A percentile compares a stretch with the other conserved stretches of the same genome.
Evolutionary conservation across 2,329 filamentous ascomycete species (phyloP).

Genomic region (Ophiostoma pallidulum): DNA sequence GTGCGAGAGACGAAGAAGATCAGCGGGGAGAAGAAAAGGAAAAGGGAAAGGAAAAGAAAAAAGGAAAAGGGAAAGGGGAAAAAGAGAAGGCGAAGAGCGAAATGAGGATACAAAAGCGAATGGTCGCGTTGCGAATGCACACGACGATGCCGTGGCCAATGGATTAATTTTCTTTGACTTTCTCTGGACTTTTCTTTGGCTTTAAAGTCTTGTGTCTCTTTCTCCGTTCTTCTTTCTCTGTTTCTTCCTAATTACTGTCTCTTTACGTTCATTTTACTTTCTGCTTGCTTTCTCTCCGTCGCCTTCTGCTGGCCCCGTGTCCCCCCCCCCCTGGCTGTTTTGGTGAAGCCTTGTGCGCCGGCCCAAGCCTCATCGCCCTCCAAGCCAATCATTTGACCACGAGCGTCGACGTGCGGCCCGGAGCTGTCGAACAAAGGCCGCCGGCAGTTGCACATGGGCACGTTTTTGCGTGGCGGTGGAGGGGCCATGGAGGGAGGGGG

Average conservation of each 20-base stretch:
- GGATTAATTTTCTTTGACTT: no score
- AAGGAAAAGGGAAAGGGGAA: not conserved
- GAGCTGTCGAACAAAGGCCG: conserved; percentile 1
- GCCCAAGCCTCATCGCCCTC: conserved; percentile 7
- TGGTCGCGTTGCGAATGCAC: not conserved
- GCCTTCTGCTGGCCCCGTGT: not conserved
- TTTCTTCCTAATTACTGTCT: not conserved
- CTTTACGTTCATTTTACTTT: not conserved
- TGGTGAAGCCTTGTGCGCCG: not conserved
- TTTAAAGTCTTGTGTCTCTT: not conserved
- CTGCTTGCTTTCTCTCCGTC: not conserved
- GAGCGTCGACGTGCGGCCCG: conserved; percentile 3
- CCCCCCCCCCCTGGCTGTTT: not conserved
- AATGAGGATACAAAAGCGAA: not conserved
- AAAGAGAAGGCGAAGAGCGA: no score
- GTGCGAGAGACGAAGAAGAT: not conserved
- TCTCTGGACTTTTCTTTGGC: no score
- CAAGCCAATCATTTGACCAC: conserved; percentile 17
- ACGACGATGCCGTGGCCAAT: no score
- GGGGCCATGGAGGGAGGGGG: no score
- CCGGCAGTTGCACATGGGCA: conserved; percentile 5
- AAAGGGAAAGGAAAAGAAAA: not conserved
- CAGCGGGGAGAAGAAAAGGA: not conserved
- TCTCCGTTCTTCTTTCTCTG: not conserved
- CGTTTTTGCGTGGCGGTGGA: not conserved